Base-by-base conservation (phyloP, 1,139 yeast species). In the Lizanozyma gosingica region DNA sequence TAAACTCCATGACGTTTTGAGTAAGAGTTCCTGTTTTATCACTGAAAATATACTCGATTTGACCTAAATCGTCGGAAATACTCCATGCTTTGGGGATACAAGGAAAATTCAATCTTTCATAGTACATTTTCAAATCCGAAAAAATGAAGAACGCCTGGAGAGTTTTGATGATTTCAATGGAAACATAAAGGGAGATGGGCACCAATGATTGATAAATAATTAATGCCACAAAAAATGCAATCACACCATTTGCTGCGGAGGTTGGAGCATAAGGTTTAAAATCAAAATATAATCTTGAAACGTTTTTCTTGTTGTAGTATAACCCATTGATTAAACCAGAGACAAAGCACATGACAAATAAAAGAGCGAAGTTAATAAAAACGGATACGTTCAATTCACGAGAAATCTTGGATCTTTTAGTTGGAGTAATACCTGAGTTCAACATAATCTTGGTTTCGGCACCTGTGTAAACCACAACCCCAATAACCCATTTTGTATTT, bases 21-120 rank as follows among this genome's bases (percentile, higher is more conserved):
- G 98, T 92, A 51, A 92, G 70, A 0, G 98, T 92, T 44, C 98
- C 98, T 1, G 98, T 92, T 62, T 92, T 92, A 63, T 92, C 98
- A 55, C 95, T 85, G 62, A 92, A 92, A 37, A 92, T 80, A 56
- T 90, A 92, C 60, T 92, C 97, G 52, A 92, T 84, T 62, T 92
- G 98, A 29, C 98, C 98, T 54, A 92, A 71, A 60, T 92, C 98
- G 64, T 92, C 98, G 11, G 97, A 87, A 41, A 92, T 90, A 56
- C 84, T 87, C 98, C 98, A 92, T 0, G 96, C 76, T 57, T 92
- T 90, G 6, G 98, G 97, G 3, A 92, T 80, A 62, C 98, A 92
- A 1, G 97, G 97, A 57, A 85, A 90, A 59, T 92, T 96, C 47
- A 92, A 67, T 45, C 72, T 79, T 40, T 77, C 84, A 55, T 90